phyloP scores from a whole-genome alignment of 176 grass and related monocot genomes.

The Neostapfia colusana region DNA sequence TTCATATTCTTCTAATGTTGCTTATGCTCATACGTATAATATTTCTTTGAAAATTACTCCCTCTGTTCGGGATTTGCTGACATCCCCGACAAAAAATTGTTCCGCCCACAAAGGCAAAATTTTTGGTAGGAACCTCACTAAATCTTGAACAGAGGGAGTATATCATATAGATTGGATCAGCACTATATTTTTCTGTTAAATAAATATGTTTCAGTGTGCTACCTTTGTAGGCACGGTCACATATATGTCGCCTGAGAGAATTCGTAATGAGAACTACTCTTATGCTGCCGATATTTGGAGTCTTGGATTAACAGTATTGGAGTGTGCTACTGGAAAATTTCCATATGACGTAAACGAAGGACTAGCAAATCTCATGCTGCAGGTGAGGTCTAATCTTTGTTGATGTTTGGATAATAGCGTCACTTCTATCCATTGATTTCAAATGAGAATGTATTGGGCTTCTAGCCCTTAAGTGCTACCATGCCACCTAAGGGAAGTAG shows the following conservation, averaged over 20 bases:
- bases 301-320: conserved; percentile 84
- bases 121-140: too few species aligned
- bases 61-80: too few species aligned
- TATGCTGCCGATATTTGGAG: conserved; percentile 99
- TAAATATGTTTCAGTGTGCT: conserved; percentile 85
- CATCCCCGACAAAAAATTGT: too few species aligned
- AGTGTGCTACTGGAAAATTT: conserved; percentile 95
- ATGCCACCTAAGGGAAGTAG: too few species aligned
- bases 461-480: background rate
- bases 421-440: background rate
- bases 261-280: conserved; percentile 88
- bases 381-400: conserved; percentile 48
- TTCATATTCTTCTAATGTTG: conserved; percentile 10
- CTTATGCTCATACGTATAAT: background rate
- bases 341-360: conserved; percentile 90
- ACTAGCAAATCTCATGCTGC: conserved; percentile 90
- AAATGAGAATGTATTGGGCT: background rate
- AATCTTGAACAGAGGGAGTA: background rate
- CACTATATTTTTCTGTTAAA: conserved; percentile 50
- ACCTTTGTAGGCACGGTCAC: conserved; percentile 96
- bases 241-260: conserved; percentile 99
- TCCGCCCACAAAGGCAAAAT: too few species aligned
- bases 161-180: conserved; percentile 35
- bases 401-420: conserved; percentile 10
- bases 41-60: conserved; percentile 25